Evolutionary conservation across 495 filamentous ascomycete genomes (phyloP).

Genomic region (Penicillium silybi): DNA sequence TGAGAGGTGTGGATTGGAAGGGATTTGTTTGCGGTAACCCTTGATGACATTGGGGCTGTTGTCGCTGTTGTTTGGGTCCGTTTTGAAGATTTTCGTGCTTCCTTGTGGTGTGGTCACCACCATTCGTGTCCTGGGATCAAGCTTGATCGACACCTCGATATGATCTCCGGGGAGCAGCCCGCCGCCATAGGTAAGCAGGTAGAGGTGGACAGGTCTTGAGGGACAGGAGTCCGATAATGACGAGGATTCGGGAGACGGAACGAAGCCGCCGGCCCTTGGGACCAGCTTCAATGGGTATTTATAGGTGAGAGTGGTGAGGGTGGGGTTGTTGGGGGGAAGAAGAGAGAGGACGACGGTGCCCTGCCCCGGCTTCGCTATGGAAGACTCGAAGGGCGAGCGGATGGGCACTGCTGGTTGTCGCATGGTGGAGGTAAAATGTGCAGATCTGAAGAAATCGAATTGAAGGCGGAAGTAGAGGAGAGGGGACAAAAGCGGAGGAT

Average conservation of each 20-base stretch:
- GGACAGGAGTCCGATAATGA: slow-evolving; percentile 24
- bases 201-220: slow-evolving; percentile 57
- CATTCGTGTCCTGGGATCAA: slow-evolving; percentile 63
- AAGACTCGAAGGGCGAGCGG: slow-evolving; percentile 62
- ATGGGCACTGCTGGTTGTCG: slow-evolving; percentile 36
- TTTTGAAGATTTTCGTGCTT: slow-evolving; percentile 92
- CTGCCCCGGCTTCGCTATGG: slow-evolving; percentile 68
- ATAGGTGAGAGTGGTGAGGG: slow-evolving; percentile 72
- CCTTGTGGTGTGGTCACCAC: slow-evolving; percentile 84
- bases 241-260: slow-evolving; percentile 25
- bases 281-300: slow-evolving; percentile 96
- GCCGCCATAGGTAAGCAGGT: slow-evolving; percentile 91
- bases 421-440: slow-evolving; percentile 19
- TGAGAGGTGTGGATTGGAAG: slow-evolving; percentile 22
- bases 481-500: neutral
- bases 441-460: neutral
- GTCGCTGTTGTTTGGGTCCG: slow-evolving; percentile 39
- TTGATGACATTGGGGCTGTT: slow-evolving; percentile 24
- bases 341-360: slow-evolving; percentile 72
- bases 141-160: slow-evolving; percentile 65
- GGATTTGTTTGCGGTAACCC: slow-evolving; percentile 25
- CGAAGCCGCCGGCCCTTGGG: slow-evolving; percentile 52
- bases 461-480: neutral
- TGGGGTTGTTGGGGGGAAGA: slow-evolving; percentile 65
- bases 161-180: slow-evolving; percentile 84